Percentiles rank a stretch among this genome's conserved stretches.
Conservation (phyloP, 192 early-diverging fungal species). For the Tieghemiomyces parasiticus region DNA sequence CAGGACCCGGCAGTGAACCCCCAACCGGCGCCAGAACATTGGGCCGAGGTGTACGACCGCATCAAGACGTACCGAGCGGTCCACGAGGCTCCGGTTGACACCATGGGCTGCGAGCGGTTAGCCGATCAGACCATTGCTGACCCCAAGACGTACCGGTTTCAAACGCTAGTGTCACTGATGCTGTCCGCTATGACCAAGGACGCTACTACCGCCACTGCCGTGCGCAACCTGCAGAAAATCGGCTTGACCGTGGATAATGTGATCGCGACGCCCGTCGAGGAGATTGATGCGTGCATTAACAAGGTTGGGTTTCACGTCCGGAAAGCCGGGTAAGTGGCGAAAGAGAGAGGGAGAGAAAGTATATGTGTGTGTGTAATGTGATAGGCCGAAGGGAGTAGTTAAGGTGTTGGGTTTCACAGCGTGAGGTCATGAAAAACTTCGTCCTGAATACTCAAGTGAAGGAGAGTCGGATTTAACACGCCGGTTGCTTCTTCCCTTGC, state of each 20-base stretch:
- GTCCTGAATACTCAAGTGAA: too few relatives aligned
- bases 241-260: conserved; percentile 55
- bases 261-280: conserved; percentile 36
- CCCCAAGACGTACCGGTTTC: conserved; percentile 51
- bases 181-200: conserved; percentile 93
- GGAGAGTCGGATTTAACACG: too few relatives aligned
- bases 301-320: conserved; percentile 83
- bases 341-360: too few relatives aligned
- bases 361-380: too few relatives aligned
- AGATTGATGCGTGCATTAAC: conserved; percentile 51
- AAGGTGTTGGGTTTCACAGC: too few relatives aligned
- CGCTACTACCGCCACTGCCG: conserved; percentile 62
- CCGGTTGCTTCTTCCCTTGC: too few relatives aligned
- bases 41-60: conserved; percentile 43
- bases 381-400: too few relatives aligned
- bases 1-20: too few relatives aligned
- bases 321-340: conserved; percentile 47
- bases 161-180: conserved; percentile 71
- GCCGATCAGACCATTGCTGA: conserved; percentile 32
- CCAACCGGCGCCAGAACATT: too few relatives aligned
- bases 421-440: too few relatives aligned
- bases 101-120: conserved; percentile 70
- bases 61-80: conserved; percentile 51
- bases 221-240: conserved; percentile 49
- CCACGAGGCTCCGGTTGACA: conserved; percentile 69